Evolutionary conservation across 2,329 filamentous ascomycete genomes (phyloP).

Genomic region (Amylocarpus encephaloides): DNA sequence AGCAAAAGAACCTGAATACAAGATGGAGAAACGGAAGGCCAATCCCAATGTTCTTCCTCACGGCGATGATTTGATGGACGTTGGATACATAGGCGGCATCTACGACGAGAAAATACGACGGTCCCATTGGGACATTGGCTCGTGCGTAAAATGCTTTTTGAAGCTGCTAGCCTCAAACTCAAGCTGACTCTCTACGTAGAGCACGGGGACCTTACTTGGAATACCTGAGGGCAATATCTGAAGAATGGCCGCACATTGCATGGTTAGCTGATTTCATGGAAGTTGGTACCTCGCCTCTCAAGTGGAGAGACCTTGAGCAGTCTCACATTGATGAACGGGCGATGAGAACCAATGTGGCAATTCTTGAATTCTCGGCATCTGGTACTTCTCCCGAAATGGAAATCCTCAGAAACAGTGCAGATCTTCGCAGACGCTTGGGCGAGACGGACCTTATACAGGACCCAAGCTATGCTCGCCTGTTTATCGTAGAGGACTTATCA

Average conservation of each 20-base stretch:
- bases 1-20: background rate
- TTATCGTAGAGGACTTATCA: conserved; percentile 15
- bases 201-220: conserved; percentile 3
- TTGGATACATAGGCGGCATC: background rate
- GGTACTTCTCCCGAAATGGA: background rate
- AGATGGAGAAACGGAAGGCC: background rate
- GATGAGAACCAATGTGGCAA: conserved; percentile 2
- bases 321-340: conserved; percentile 3
- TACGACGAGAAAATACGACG: conserved; percentile 2
- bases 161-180: background rate
- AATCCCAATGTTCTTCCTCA: conserved; percentile 6
- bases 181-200: background rate
- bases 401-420: background rate
- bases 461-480: conserved; percentile 3
- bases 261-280: conserved; percentile 12
- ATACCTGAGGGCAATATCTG: conserved; percentile 2
- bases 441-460: background rate
- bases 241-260: conserved; percentile 8
- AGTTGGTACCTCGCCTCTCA: conserved; percentile 7
- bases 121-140: conserved; percentile 3
- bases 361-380: conserved; percentile 4
- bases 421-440: background rate
- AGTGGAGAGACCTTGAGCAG: conserved; percentile 5
- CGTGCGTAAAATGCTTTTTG: background rate
- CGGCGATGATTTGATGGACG: background rate